Evolutionary conservation across 1,139 yeast species (phyloP), one percentile per base, ranked within the genome.

Genomic region (Scheffersomyces parashehatae): DNA sequence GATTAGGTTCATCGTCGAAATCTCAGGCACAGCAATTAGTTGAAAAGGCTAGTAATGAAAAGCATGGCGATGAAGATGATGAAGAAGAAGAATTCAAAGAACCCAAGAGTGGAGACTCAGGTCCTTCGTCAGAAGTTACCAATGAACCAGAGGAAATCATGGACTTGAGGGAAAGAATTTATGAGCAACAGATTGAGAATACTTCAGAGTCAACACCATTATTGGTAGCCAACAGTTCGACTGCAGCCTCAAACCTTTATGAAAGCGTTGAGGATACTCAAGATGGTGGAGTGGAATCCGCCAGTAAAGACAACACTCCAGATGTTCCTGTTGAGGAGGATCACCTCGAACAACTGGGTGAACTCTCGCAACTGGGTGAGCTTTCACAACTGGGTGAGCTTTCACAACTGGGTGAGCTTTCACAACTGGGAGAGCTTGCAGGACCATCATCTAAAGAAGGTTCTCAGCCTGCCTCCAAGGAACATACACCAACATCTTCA

Each of bases 121-220:
- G 20, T 7, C 20, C 35, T 7, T 54, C 59, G 4, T 48, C 67
- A 3, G 48, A 46, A 7, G 58, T 70, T 8, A 70, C 76, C 1
- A 44, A 70, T 43, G 75, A 67, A 28, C 64, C 73, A 0, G 75
- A 70, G 45, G 75, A 70, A 40, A 56, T 67, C 13, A 70, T 71
- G 74, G 70, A 70, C 49, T 58, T 68, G 39, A 55, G 73, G 41
- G 68, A 67, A 49, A 54, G 76, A 41, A 52, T 65, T 1, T 71
- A 71, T 46, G 77, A 71, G 43, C 68, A 63, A 37, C 54, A 52
- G 30, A 52, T 59, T 32, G 41, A 32, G 11, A 31, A 31, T n/a
- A 20, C 29, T 32, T 28, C 26, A 6, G 40, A 16, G 16, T 20
- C 29, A 16, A 16, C 28, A 26, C 37, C 29, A 11, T 24, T 31